Conservation (phyloP, 768 basidiomycete species). For the Porphyrellus cyaneotinctus region DNA sequence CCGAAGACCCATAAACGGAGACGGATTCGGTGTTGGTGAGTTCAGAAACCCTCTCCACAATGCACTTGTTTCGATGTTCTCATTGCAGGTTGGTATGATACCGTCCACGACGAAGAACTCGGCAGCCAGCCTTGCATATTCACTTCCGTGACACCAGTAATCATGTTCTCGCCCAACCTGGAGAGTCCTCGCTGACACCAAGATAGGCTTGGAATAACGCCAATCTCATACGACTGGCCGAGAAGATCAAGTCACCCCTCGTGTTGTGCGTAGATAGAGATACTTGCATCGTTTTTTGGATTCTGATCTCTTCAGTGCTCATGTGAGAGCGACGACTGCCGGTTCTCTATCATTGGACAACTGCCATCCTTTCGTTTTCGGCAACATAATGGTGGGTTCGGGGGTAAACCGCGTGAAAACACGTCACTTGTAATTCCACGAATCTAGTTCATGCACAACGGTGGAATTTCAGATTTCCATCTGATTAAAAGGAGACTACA, state of each 20-base stretch:
- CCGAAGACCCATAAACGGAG: slow-evolving; percentile 86
- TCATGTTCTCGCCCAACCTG: slow-evolving; percentile 16
- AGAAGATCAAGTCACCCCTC: slow-evolving; percentile 94
- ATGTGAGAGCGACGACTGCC: slow-evolving; percentile 91
- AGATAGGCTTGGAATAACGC: slow-evolving; percentile 92
- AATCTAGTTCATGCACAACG: slow-evolving; percentile 93
- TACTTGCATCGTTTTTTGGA: not conserved
- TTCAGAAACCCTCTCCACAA: slow-evolving; percentile 5
- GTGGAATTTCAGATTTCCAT: slow-evolving; percentile 82
- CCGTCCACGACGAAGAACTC: slow-evolving; percentile 75
- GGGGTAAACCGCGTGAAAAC: not conserved
- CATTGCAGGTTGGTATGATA: slow-evolving; percentile 86
- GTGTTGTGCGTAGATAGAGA: slow-evolving; percentile 66
- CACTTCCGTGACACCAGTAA: slow-evolving; percentile 88
- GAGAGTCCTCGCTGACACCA: slow-evolving; percentile 8
- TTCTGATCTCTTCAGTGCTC: slow-evolving; percentile 48
- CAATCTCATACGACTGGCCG: slow-evolving; percentile 88
- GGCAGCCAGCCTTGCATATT: slow-evolving; percentile 92
- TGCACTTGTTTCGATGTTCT: not conserved
- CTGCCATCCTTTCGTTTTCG: slow-evolving; percentile 92
- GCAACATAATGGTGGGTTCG: slow-evolving; percentile 77
- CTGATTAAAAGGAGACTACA: slow-evolving; percentile 81
- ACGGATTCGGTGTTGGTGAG: slow-evolving; percentile 93
- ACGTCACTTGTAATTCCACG: not conserved
- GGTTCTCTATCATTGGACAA: slow-evolving; percentile 91